Base-by-base conservation (phyloP, 768 basidiomycete genomes). In the Mycena belliarum region DNA sequence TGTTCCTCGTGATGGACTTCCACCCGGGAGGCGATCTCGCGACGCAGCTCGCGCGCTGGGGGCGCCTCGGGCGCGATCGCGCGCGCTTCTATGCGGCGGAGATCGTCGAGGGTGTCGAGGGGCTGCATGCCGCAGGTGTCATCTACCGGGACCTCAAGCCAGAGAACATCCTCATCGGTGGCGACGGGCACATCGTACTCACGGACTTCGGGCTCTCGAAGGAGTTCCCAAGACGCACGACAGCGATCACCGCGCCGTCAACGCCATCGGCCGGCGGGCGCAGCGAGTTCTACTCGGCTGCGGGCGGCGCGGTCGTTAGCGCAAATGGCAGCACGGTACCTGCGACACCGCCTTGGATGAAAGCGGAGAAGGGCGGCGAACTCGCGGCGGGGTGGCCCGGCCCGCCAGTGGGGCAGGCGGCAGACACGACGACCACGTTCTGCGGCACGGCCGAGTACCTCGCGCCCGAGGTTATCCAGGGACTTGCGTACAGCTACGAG, bases 101-200 rank as follows among this genome's bases (percentile, higher is more conserved):
- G 72, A 96, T 99, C 55, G 93, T 95, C 11, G 95, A 98, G 67
- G 97, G 96, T 46, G 87, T 96, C 32, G 95, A 97, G 74, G 94
- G 95, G 37, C 80, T 99, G 38, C 96, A 98, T 68, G 85, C 87
- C 15, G 88, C 90, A 6, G 96, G 96, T 37, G 94, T 99, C 69
- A 95, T 99, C 74, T 96, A 98, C 73, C 90, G 97, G 47, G 95
- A 98, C 70, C 86, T 98, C 61, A 98, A 98, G 69, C 95, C 95
- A 1, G 95, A 98, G 75, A 95, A 95, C 73, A 92, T 98, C 65
- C 86, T 99, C 53, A 95, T 99, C 64, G 92, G 91, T 48, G 84
- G 84, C 2, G 91, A 95, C 65, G 97, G 97, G 0, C 97, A 99
- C 70, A 94, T 98, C 62, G 93, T 98, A 40, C 80, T 99, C 33